phyloP scores from a whole-genome alignment of 2,329 filamentous ascomycete species.

The Passalora sequoiae region DNA sequence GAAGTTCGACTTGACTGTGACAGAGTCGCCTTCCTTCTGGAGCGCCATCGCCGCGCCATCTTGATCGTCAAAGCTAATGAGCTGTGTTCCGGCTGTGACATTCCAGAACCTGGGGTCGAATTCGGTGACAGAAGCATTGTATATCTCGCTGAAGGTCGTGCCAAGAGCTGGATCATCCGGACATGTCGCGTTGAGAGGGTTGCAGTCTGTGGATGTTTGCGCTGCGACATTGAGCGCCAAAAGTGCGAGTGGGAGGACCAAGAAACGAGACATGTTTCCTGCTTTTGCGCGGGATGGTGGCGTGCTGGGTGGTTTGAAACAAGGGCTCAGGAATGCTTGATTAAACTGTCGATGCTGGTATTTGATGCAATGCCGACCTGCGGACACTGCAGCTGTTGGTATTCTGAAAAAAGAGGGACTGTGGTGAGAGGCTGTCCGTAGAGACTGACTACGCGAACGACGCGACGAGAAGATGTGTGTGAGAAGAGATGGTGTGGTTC shows the following conservation, averaged over 20 bases:
- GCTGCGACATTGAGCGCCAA: constrained; percentile 42
- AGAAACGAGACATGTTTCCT: constrained; percentile 21
- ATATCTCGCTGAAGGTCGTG: constrained; percentile 55
- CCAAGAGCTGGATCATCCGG: constrained; percentile 67
- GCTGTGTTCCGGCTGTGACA: constrained; percentile 60
- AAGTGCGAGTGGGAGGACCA: constrained; percentile 22
- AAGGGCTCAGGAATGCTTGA: constrained; percentile 1
- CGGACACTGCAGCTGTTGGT: constrained; percentile 6
- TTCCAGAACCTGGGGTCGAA: constrained; percentile 35
- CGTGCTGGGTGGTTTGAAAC: constrained; percentile 2
- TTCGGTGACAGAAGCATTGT: constrained; percentile 55
- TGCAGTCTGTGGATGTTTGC: constrained; percentile 72
- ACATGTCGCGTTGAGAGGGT: constrained; percentile 67
- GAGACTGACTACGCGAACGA: constrained; percentile 2
- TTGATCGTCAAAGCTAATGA: constrained; percentile 49
- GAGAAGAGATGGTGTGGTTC: neutral
- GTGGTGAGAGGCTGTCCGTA: constrained; percentile 4
- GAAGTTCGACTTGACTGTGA: constrained; percentile 72
- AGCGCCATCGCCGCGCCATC: constrained; percentile 66
- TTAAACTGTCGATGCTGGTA: neutral
- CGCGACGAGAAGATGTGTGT: neutral
- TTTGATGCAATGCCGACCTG: constrained; percentile 14
- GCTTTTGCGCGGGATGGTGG: constrained; percentile 3
- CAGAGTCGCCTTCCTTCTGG: constrained; percentile 63
- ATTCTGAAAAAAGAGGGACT: constrained; percentile 13